Evolutionary conservation across 2,329 filamentous ascomycete genomes (phyloP), one percentile per base, ranked within the genome.

Genomic region (Neopestalotiopsis sp.): DNA sequence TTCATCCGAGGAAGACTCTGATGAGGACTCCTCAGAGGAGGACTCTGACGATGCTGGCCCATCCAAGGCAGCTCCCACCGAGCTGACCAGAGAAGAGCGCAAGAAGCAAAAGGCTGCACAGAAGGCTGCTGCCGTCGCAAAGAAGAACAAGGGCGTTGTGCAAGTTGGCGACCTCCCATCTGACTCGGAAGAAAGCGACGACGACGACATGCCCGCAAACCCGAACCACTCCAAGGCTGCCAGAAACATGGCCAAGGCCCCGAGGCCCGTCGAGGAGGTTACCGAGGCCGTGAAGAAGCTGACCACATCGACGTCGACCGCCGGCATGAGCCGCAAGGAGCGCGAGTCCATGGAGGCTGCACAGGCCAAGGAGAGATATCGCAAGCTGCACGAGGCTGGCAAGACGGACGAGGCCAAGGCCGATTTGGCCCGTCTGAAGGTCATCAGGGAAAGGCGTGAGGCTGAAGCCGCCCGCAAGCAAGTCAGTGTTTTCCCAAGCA

Each of bases 341-440:
- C 79, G 88, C 75, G 88, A 98, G 84, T 93, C 95, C 2, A 77
- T 96, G 42, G 92, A 97, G 83, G 95, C 95, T 1, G 91, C 92
- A 71, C 92, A 95, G 79, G 94, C 94, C 38, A 95, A 94, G 80
- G 95, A 97, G 85, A 88, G 91, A 74, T 98, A 97, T 78, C 89
- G 94, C 85, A 97, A 97, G 83, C 81, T 98, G 75, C 95, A 98
- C 77, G 93, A 94, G 68, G 92, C 94, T 78, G 95, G 95, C 76
- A 98, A 98, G 90, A 98, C 96, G 59, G 96, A 99, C 70, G 93
- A 98, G 86, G 95, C 95, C 62, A 92, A 94, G 79, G 91, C 93
- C 4, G 96, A 99, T 81, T 78, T 98, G 74, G 95, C 94, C 69
- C 89, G 96, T 68, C 83, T 99, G 76, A 90, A 86, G 80, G 79